Percentiles rank a stretch among this genome's conserved stretches.
phyloP scores from a whole-genome alignment of 2,329 filamentous ascomycete species.

The Nemania sp. region DNA sequence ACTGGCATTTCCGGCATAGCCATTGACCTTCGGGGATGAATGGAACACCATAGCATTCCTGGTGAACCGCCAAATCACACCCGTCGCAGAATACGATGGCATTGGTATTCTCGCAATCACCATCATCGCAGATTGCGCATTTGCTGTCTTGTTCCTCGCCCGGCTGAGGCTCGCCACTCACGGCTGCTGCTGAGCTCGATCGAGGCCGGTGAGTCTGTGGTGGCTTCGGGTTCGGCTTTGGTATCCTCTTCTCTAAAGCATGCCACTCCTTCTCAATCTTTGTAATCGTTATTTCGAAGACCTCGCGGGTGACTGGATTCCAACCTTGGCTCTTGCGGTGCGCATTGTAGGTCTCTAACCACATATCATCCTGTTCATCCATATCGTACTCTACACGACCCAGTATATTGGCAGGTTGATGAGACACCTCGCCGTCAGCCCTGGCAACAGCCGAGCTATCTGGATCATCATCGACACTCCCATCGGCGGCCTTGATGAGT shows the following conservation, averaged over 20 bases:
- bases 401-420: conserved; percentile 55
- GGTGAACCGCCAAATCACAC: conserved; percentile 95
- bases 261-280: conserved; percentile 99
- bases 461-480: conserved; percentile 62
- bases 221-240: conserved; percentile 94
- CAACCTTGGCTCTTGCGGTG: conserved; percentile 75
- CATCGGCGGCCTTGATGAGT: conserved; percentile 67
- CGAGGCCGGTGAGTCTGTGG: conserved; percentile 91
- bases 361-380: conserved; percentile 98
- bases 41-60: conserved; percentile 97
- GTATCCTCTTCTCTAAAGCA: conserved; percentile 91
- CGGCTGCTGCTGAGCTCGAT: conserved; percentile 91
- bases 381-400: conserved; percentile 98
- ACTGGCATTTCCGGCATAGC: conserved; percentile 95
- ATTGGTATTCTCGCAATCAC: conserved; percentile 99
- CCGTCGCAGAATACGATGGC: conserved; percentile 99
- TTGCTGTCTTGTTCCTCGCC: conserved; percentile 97
- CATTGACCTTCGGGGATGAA: conserved; percentile 99
- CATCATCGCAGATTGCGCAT: conserved; percentile 96
- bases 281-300: conserved; percentile 97
- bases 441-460: conserved; percentile 53
- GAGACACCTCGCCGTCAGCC: conserved; percentile 60
- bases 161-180: conserved; percentile 86
- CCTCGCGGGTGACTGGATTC: conserved; percentile 84
- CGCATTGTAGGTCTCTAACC: conserved; percentile 83